Evolutionary conservation across 352 stramenopile genomes (phyloP).

Genomic region (Phytophthora podocarpi): DNA sequence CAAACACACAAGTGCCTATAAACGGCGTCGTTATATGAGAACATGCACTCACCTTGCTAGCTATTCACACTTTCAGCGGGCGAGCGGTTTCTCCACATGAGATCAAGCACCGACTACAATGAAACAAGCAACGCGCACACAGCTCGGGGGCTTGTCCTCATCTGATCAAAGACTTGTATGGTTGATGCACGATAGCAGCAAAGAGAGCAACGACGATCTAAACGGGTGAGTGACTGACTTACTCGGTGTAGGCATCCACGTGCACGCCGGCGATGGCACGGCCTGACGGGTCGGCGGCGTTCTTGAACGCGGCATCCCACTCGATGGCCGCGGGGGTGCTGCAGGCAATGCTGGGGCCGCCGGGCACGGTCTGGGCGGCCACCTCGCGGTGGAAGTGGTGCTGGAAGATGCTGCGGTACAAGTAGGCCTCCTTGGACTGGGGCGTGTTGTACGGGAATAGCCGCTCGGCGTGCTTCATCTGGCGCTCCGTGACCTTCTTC

Average conservation of each 20-base stretch:
- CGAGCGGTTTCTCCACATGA: conserved; percentile 8
- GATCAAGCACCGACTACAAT: neutral
- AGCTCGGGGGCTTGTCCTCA: neutral
- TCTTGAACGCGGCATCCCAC: conserved; percentile 97
- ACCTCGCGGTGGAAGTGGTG: conserved; percentile 97
- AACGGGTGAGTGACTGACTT: conserved; percentile 12
- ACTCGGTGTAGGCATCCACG: conserved; percentile 90
- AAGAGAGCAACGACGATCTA: conserved; percentile 19
- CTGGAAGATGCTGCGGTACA: conserved; percentile 98
- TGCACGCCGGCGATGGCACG: conserved; percentile 95
- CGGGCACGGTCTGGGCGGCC: conserved; percentile 96
- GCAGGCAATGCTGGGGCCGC: conserved; percentile 98
- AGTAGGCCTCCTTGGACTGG: conserved; percentile 97
- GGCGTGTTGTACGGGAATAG: conserved; percentile 99
- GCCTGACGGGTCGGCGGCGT: conserved; percentile 94
- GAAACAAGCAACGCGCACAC: neutral
- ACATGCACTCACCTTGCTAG: neutral
- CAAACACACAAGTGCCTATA: no score
- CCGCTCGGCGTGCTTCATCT: conserved; percentile 94
- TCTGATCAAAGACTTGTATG: conserved; percentile 19
- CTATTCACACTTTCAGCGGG: conserved; percentile 1
- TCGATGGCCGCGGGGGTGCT: conserved; percentile 97
- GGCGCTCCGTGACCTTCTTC: conserved; percentile 94
- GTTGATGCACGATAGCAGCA: conserved; percentile 16
- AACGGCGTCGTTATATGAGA: conserved; percentile 8